phyloP scores from a whole-genome alignment of 2,329 filamentous ascomycete species.

The Pseudocercospora ulei region DNA sequence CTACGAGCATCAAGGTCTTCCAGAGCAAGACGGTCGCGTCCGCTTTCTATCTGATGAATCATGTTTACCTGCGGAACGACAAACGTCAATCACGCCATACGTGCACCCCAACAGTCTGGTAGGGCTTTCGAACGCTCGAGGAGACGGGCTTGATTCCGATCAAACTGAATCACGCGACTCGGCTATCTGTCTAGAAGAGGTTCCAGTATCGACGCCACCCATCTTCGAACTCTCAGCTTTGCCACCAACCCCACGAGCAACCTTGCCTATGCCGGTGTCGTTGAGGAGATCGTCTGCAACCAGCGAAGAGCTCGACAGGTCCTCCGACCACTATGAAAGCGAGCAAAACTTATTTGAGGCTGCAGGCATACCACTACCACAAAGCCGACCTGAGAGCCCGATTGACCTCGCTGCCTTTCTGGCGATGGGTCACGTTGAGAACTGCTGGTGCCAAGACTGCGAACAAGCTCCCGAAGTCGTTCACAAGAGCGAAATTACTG shows the following conservation, averaged over 20 bases:
- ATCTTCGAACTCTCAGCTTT: constrained; percentile 21
- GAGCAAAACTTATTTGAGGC: constrained; percentile 26
- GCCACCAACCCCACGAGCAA: constrained; percentile 5
- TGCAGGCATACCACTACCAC: constrained; percentile 10
- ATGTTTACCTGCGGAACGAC: constrained; percentile 22
- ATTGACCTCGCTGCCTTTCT: constrained; percentile 27
- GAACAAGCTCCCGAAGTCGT: constrained; percentile 22
- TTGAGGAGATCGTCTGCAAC: neutral
- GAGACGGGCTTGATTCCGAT: constrained; percentile 10
- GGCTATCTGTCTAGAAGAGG: constrained; percentile 18
- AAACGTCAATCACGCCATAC: constrained; percentile 23
- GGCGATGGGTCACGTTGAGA: constrained; percentile 28
- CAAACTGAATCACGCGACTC: constrained; percentile 18
- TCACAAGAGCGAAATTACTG: constrained; percentile 11
- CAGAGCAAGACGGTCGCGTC: constrained; percentile 8
- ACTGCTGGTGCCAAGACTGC: constrained; percentile 29
- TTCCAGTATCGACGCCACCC: constrained; percentile 1
- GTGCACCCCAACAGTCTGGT: constrained; percentile 29
- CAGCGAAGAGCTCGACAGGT: constrained; percentile 16
- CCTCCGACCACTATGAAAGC: constrained; percentile 26
- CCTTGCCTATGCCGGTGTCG: neutral
- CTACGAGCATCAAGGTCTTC: neutral
- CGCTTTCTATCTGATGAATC: neutral
- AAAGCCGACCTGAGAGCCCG: constrained; percentile 13
- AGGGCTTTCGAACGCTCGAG: constrained; percentile 23